Base-by-base conservation (phyloP, 2,329 filamentous ascomycete species). In the Aspergillus neoniger region DNA sequence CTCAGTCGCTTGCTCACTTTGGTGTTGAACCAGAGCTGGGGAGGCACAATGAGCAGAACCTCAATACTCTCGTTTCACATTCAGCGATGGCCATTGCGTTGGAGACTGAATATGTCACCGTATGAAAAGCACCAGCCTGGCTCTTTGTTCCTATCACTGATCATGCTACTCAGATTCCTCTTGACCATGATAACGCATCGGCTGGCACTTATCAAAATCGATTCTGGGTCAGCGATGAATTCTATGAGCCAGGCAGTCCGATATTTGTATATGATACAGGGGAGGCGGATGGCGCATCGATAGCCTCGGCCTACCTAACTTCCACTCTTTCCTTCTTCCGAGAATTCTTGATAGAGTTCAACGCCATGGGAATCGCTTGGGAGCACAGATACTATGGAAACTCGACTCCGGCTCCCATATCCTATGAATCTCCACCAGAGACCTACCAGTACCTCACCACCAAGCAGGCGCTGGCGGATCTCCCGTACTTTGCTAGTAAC, bases 161-260 rank as follows among this genome's bases (percentile, higher is more conserved):
- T 56, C 28, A 23, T n/a, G 7, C 14, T 5, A 14, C n/a, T 6
- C 39, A 73, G 72, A 66, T 76, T 12, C 73, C 70, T 5, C 70
- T 75, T 53, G 72, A 76, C 52, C 73, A 76, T 50, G 61, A 67
- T 6, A 61, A 73, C 53, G 51, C 62, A 8, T 69, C 76, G 12
- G 77, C 79, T 59, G 80, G 74, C 17, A 86, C 82, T 1, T 86
- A 85, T 68, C 77, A 77, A 53, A 83, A 85, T 69, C 78, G 82
- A 50, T 86, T 83, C 68, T 85, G 82, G 67, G 82, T 85, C 49
- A 83, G 83, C 63, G 74, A 77, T 5, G 78, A 79, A 0, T 84
- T 84, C 69, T 86, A 85, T 67, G 79, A 82, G 63, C 76, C 82
- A 12, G 83, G 84, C 17, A 83, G 83, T 0, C 84, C 82, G 1